Conservation (phyloP, 2,329 filamentous ascomycete genomes). For the Claviceps pazoutovae region DNA sequence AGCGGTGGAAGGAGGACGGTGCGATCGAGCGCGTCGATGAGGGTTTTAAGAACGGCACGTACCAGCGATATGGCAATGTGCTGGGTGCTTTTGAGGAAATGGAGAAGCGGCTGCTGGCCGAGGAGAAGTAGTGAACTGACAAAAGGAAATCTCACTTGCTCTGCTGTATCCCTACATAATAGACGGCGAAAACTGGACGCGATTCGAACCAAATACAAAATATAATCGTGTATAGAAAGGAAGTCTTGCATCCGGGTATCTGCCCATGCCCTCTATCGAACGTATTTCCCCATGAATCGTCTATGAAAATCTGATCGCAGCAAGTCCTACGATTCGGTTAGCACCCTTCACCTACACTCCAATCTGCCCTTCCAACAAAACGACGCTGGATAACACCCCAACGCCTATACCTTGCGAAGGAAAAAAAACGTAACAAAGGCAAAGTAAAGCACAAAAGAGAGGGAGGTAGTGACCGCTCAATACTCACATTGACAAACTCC, state of each 20-base stretch:
- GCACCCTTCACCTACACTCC: background rate
- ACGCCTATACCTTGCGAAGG: background rate
- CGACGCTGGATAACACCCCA: background rate
- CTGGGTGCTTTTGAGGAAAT: slow-evolving; percentile 64
- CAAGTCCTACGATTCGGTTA: slow-evolving; percentile 45
- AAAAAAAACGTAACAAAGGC: background rate
- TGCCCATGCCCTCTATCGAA: slow-evolving; percentile 26
- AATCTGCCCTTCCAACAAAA: background rate
- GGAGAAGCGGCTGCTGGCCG: slow-evolving; percentile 49
- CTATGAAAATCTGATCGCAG: slow-evolving; percentile 94
- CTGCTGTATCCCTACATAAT: no score
- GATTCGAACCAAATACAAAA: background rate
- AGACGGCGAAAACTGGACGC: background rate
- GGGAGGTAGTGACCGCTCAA: background rate
- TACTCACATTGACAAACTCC: slow-evolving; percentile 85
- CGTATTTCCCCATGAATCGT: slow-evolving; percentile 75
- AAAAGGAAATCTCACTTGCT: no score
- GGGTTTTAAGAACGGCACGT: slow-evolving; percentile 63
- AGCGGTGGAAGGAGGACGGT: slow-evolving; percentile 71
- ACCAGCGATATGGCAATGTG: slow-evolving; percentile 64
- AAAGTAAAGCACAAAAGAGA: background rate
- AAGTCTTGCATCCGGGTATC: slow-evolving; percentile 10
- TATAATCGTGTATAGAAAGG: slow-evolving; percentile 1
- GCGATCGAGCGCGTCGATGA: slow-evolving; percentile 72
- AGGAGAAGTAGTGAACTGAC: slow-evolving; percentile 11